A percentile compares a stretch with the other conserved stretches of the same genome.
Evolutionary conservation across 129 eudicot genomes (phyloP).

Genomic region (Pseudognaphalium luteoalbum): DNA sequence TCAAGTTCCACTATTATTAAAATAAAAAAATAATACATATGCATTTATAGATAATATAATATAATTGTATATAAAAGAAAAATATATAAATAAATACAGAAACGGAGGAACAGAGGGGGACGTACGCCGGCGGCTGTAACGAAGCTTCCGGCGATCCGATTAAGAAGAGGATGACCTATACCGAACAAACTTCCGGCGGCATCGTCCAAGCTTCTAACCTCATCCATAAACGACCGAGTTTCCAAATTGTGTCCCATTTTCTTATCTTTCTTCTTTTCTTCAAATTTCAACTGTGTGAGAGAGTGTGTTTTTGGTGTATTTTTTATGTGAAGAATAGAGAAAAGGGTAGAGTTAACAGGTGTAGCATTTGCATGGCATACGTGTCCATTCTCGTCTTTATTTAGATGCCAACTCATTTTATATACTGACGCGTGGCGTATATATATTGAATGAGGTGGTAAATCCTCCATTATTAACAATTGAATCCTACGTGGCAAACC

Average conservation of each 20-base stretch:
- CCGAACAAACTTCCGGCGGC: conserved; percentile 45
- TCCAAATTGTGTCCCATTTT: conserved; percentile 51
- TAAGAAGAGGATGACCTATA: conserved; percentile 89
- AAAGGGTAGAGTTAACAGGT: neutral
- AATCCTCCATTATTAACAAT: too few relatives aligned
- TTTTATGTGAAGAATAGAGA: too few relatives aligned
- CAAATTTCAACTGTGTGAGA: neutral
- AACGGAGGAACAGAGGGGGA: neutral
- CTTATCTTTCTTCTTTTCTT: neutral
- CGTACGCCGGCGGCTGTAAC: conserved; percentile 80
- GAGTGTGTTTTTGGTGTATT: neutral
- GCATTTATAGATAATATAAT: too few relatives aligned
- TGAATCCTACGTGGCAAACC: too few relatives aligned
- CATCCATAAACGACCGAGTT: conserved; percentile 59
- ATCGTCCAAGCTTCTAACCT: conserved; percentile 53
- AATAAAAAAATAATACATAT: neutral
- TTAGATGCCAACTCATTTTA: conserved; percentile 1
- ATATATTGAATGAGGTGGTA: too few relatives aligned
- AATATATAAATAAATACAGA: neutral
- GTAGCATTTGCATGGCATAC: conserved; percentile 10
- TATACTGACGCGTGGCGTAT: neutral
- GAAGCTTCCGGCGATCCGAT: conserved; percentile 68
- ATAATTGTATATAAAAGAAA: neutral
- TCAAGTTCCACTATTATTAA: neutral
- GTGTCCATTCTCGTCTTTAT: neutral